Conservation (phyloP, 192 early-diverging fungal genomes). For the Backusella liffmaniae region DNA sequence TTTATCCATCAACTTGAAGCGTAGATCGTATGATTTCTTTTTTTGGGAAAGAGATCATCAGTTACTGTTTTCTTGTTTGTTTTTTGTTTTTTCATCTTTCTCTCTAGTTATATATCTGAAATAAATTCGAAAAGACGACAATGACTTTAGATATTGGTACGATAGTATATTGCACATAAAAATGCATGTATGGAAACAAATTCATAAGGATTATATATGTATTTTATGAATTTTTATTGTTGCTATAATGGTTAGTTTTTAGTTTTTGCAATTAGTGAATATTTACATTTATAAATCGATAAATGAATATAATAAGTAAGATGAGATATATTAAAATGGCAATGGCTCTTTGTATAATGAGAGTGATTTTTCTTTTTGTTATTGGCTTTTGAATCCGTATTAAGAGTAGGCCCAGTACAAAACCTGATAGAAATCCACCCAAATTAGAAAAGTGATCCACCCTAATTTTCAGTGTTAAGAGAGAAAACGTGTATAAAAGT, state of each 20-base stretch:
- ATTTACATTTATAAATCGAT: slow-evolving; percentile 6
- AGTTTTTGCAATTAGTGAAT: not conserved
- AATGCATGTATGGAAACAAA: no score
- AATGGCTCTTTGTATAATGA: not conserved
- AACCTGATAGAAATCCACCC: slow-evolving; percentile 38
- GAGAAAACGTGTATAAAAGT: no score
- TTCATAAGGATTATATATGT: not conserved
- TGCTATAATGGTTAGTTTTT: not conserved
- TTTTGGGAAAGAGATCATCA: no score
- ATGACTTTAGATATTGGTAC: no score
- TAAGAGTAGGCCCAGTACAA: not conserved
- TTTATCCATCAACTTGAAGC: no score
- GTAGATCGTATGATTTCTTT: no score
- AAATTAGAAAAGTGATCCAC: slow-evolving; percentile 81
- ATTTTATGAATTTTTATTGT: not conserved
- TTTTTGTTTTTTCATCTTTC: no score
- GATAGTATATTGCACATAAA: no score
- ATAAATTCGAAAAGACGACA: no score
- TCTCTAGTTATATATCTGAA: no score
- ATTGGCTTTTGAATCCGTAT: not conserved
- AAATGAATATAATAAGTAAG: not conserved
- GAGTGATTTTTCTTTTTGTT: not conserved
- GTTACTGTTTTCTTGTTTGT: no score
- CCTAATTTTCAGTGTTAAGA: not conserved
- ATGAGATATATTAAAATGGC: not conserved